These are phyloP conservation scores for Actinomortierella ambigua DNA, from an alignment of 371 early-diverging fungal species.

Conservation along the genomic window DNA sequence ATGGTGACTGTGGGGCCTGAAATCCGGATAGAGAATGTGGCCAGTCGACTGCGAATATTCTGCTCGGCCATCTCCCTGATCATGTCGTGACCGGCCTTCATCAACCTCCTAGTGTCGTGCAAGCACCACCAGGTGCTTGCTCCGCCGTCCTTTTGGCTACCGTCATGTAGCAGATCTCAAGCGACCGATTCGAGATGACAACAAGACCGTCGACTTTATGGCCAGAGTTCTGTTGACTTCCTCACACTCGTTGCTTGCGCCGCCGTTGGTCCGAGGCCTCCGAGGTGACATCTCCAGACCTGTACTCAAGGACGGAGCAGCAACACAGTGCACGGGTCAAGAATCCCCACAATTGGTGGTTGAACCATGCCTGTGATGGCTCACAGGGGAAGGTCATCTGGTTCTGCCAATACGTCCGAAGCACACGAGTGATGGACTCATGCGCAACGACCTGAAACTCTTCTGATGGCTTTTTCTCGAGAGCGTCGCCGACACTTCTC, in stretches of 20 bases:
- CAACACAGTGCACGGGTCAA: slow-evolving; percentile 9
- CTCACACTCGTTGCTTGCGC: slow-evolving; percentile 11
- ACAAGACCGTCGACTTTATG: slow-evolving; percentile 21
- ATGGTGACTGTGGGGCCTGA: slow-evolving; percentile 10
- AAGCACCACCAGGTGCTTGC: slow-evolving; percentile 8
- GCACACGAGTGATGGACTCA: slow-evolving; percentile 13
- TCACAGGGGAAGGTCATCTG: slow-evolving; percentile 6
- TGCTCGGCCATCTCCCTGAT: slow-evolving; percentile 14
- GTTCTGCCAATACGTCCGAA: slow-evolving; percentile 7
- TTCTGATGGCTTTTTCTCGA: slow-evolving; percentile 16
- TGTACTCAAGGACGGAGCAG: slow-evolving; percentile 8
- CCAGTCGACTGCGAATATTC: slow-evolving; percentile 9
- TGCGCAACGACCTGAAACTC: slow-evolving; percentile 16
- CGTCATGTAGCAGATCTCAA: slow-evolving; percentile 13
- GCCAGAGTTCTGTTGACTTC: slow-evolving; percentile 9
- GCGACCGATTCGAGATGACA: slow-evolving; percentile 8
- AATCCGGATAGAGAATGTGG: slow-evolving; percentile 9
- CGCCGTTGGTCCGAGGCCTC: slow-evolving; percentile 9
- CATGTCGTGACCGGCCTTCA: slow-evolving; percentile 15
- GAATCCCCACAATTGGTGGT: slow-evolving; percentile 12
- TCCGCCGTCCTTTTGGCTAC: slow-evolving; percentile 12
- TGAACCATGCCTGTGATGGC: slow-evolving; percentile 14
- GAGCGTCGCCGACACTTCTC: slow-evolving; percentile 12
- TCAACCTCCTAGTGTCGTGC: slow-evolving; percentile 11
- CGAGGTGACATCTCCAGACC: slow-evolving; percentile 14